Evolutionary conservation across 1,139 yeast genomes (phyloP), one percentile per base, ranked within the genome.

Genomic region (Chernovozyma sophiae-reginae): DNA sequence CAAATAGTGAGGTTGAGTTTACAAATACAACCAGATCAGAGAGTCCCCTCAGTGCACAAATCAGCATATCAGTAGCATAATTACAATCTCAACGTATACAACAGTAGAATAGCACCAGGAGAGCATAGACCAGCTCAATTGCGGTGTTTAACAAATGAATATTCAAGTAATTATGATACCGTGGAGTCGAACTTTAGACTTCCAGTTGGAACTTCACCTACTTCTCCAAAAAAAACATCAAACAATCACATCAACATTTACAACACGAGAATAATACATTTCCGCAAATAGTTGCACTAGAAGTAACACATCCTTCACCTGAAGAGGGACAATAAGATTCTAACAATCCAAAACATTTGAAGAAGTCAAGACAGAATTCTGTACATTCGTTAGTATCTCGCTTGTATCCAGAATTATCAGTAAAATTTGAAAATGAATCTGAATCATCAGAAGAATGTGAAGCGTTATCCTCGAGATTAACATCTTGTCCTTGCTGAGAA

Each of bases 261-360:
- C 69, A 62, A 43, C 68, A 62, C 3, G 60, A 47, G 34, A 69
- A 56, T 33, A 62, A 48, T 29, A 68, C 46, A 43, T 62, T 66
- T 30, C 74, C 74, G 36, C 62, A 48, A 51, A 67, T 62, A 1
- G 64, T 51, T 12, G 72, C 72, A 20, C 55, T 42, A 13, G 62
- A 49, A 25, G 69, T 58, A 36, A 68, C 43, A 43, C 63, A 69
- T 13, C 76, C 74, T 35, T 68, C 74, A 3, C 69, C 68, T 25
- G 53, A 55, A 29, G 61, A 46, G 10, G 76, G 75, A 45, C 72
- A 68, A 48, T 72, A 69, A 4, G 58, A 49, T 34, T 65, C 69
- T 33, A 62, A 60, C 36, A 67, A 51, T 1, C 76, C 75, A 40
- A 69, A 70, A 44, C 76, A 70, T 12, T 61, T 43, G 39, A 55